Conservation (phyloP, 2,329 filamentous ascomycete species). For the Samsoniella hepiali region DNA sequence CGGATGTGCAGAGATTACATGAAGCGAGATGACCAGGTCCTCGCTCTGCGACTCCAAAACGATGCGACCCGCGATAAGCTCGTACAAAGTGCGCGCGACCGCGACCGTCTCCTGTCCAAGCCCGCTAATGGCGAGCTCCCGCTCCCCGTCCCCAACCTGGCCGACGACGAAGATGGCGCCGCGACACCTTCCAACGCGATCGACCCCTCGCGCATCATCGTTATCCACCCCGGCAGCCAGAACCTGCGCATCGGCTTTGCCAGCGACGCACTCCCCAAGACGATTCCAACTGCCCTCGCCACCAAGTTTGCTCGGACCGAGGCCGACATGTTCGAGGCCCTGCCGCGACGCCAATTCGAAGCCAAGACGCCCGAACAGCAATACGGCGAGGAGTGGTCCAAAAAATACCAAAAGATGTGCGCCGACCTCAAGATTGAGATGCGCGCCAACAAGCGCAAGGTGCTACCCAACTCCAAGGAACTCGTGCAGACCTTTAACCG, state of each 20-base stretch:
- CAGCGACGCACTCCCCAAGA: slow-evolving; percentile 93
- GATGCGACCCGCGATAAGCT: slow-evolving; percentile 83
- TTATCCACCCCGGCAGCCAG: slow-evolving; percentile 93
- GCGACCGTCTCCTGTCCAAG: slow-evolving; percentile 79
- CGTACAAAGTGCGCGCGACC: slow-evolving; percentile 81
- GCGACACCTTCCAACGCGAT: slow-evolving; percentile 57
- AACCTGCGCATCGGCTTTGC: slow-evolving; percentile 91
- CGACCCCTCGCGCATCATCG: slow-evolving; percentile 84
- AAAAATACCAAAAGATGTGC: slow-evolving; percentile 76
- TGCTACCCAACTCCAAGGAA: slow-evolving; percentile 96
- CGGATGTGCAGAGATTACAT: slow-evolving; percentile 73
- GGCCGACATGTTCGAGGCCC: slow-evolving; percentile 74
- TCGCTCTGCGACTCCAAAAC: slow-evolving; percentile 81
- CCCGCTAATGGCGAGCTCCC: slow-evolving; percentile 65
- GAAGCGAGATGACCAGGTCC: slow-evolving; percentile 94
- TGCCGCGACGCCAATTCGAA: slow-evolving; percentile 68
- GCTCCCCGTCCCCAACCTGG: slow-evolving; percentile 57
- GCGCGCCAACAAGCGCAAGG: slow-evolving; percentile 89
- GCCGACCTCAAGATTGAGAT: slow-evolving; percentile 86
- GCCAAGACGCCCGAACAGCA: slow-evolving; percentile 67
- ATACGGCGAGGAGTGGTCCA: slow-evolving; percentile 79
- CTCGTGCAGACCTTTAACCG: slow-evolving; percentile 93
- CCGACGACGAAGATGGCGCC: slow-evolving; percentile 54
- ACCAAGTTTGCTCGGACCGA: slow-evolving; percentile 75
- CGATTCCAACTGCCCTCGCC: slow-evolving; percentile 88